A percentile compares a stretch with the other conserved stretches of the same genome.
Conservation (phyloP, 805 yeast species). For the Lipomyces spencermartinsiae region DNA sequence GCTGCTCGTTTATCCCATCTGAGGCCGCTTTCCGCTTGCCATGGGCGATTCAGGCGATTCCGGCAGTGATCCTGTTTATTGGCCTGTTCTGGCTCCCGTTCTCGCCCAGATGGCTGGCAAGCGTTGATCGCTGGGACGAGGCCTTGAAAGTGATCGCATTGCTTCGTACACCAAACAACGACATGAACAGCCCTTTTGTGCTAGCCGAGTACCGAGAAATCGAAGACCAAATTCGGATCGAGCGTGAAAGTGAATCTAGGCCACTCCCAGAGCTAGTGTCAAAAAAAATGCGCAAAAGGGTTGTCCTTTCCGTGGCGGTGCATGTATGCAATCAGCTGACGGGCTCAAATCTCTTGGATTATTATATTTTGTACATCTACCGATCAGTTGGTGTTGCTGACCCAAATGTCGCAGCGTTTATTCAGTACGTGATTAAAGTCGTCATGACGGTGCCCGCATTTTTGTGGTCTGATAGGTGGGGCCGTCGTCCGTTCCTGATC, state of each 20-base stretch:
- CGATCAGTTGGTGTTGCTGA: constrained; percentile 56
- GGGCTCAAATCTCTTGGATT: constrained; percentile 52
- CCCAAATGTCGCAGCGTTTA: constrained; percentile 51
- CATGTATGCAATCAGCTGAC: constrained; percentile 40
- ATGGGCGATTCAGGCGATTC: too few species aligned
- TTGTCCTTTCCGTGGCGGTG: constrained; percentile 47
- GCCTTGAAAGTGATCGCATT: constrained; percentile 19
- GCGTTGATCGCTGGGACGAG: constrained; percentile 58
- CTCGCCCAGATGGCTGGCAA: constrained; percentile 54
- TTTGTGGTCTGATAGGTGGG: constrained; percentile 59
- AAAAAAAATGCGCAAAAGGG: constrained; percentile 8
- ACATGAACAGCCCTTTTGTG: constrained; percentile 25
- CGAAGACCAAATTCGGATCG: constrained; percentile 12
- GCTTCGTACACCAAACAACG: constrained; percentile 21
- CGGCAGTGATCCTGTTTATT: constrained; percentile 53
- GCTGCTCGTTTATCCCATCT: too few species aligned
- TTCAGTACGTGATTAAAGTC: constrained; percentile 55
- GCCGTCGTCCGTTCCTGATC: constrained; percentile 68
- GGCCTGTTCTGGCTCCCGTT: constrained; percentile 50
- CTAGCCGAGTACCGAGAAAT: constrained; percentile 26
- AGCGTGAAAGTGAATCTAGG: neutral
- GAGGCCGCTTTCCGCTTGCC: too few species aligned
- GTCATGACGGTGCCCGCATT: constrained; percentile 59
- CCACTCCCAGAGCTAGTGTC: neutral
- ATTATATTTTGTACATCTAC: constrained; percentile 53